Conservation (phyloP, 2,329 filamentous ascomycete species). For the Diaporthe vexans region DNA sequence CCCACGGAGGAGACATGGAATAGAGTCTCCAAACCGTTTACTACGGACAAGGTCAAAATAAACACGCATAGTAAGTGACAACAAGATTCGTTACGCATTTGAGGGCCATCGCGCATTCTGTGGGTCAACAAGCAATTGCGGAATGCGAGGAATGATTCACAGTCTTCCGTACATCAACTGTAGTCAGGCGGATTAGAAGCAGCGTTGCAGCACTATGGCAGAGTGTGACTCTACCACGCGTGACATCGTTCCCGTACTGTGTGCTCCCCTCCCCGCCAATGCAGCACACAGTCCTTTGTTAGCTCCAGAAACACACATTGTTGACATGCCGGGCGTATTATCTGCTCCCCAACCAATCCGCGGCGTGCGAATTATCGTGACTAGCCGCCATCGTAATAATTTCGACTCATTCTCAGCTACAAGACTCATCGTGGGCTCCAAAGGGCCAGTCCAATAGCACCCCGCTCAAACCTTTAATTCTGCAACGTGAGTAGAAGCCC, state of each 20-base stretch:
- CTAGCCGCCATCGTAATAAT: conserved; percentile 5
- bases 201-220: conserved; percentile 16
- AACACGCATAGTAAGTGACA: not conserved
- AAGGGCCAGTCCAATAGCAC: not conserved
- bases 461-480: not conserved
- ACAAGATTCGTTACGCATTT: not conserved
- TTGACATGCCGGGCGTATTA: conserved; percentile 11
- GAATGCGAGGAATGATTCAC: not conserved
- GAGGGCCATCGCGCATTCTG: not conserved
- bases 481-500: not conserved
- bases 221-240: conserved; percentile 19
- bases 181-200: not conserved
- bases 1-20: not conserved
- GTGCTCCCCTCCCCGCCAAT: conserved; percentile 19
- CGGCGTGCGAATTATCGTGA: conserved; percentile 17
- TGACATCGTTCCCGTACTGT: conserved; percentile 10
- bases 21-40: not conserved
- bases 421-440: conserved; percentile 10
- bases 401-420: not conserved
- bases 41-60: not conserved
- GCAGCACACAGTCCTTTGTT: not conserved
- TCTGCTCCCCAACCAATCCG: conserved; percentile 12
- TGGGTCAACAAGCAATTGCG: not conserved
- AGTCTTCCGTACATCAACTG: not conserved
- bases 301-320: conserved; percentile 10